Evolutionary conservation across 768 basidiomycete species (phyloP).

Genomic region (Lactifluus rugatus): DNA sequence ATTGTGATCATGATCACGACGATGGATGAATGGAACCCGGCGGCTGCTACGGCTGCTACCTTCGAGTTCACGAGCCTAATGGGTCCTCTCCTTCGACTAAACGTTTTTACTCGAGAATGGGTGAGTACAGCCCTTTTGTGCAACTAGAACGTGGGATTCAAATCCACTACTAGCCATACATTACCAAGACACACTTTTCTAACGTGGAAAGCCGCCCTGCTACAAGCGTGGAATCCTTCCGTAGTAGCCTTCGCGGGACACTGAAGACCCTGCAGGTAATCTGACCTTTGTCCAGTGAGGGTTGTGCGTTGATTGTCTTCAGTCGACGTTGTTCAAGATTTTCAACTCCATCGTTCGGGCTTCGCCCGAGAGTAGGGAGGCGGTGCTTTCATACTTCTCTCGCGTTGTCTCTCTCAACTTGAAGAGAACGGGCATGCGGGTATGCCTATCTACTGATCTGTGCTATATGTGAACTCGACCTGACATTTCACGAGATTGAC

Average conservation of each 20-base stretch:
- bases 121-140: conserved; percentile 33
- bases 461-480: not conserved
- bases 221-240: conserved; percentile 72
- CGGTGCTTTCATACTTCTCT: conserved; percentile 74
- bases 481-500: conserved; percentile 50
- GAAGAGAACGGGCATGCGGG: conserved; percentile 88
- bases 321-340: conserved; percentile 71
- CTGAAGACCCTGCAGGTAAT: conserved; percentile 72
- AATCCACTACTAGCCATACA: conserved; percentile 45
- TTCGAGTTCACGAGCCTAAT: conserved; percentile 64
- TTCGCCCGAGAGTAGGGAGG: conserved; percentile 68
- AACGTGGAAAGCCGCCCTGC: conserved; percentile 68
- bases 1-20: conserved; percentile 75
- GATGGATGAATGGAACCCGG: conserved; percentile 66
- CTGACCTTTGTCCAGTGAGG: not conserved
- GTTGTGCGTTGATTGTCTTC: conserved; percentile 24
- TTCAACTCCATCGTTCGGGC: conserved; percentile 85
- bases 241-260: conserved; percentile 77
- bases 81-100: conserved; percentile 76
- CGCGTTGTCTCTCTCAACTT: conserved; percentile 64
- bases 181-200: conserved; percentile 75
- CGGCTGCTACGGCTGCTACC: conserved; percentile 42
- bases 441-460: conserved; percentile 23
- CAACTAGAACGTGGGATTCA: conserved; percentile 2
- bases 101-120: conserved; percentile 86